phyloP scores from a whole-genome alignment of 2,329 filamentous ascomycete genomes.

The Scorias spongiosa region DNA sequence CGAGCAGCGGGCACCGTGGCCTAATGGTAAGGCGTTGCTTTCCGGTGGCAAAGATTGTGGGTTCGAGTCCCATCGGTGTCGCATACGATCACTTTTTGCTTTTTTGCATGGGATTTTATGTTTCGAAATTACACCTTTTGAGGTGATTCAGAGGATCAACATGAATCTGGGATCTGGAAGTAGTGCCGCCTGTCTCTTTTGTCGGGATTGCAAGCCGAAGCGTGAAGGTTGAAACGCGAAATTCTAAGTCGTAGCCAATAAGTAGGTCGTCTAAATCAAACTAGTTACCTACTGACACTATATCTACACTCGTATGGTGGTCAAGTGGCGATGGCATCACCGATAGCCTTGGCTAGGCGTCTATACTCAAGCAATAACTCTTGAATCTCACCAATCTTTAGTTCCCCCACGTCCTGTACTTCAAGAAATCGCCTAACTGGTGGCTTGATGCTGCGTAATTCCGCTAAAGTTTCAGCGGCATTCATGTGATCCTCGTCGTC shows the following conservation, averaged over 20 bases:
- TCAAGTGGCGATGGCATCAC: slow-evolving; percentile 22
- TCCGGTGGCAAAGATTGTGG: slow-evolving; percentile 16
- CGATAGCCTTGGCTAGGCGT: slow-evolving; percentile 28
- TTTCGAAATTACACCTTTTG: too few species aligned
- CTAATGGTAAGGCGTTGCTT: slow-evolving; percentile 21
- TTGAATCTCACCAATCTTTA: slow-evolving; percentile 34
- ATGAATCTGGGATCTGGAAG: too few species aligned
- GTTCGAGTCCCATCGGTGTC: slow-evolving; percentile 14
- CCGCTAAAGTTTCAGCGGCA: slow-evolving; percentile 29
- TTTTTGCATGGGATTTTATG: too few species aligned
- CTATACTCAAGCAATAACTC: slow-evolving; percentile 25
- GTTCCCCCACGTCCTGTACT: slow-evolving; percentile 28
- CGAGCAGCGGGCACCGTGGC: slow-evolving; percentile 12
- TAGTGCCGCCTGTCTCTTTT: too few species aligned
- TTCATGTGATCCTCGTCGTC: slow-evolving; percentile 21
- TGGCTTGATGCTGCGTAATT: slow-evolving; percentile 29
- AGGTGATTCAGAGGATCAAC: too few species aligned
- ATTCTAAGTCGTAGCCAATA: too few species aligned
- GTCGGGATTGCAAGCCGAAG: too few species aligned
- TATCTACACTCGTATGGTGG: not conserved
- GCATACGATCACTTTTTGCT: not conserved
- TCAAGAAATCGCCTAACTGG: slow-evolving; percentile 33
- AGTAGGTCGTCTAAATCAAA: too few species aligned
- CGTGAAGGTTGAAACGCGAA: too few species aligned
- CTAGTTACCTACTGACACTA: too few species aligned